phyloP scores from a whole-genome alignment of 2,329 filamentous ascomycete genomes.

The Aspergillus fumigatiaffinis region DNA sequence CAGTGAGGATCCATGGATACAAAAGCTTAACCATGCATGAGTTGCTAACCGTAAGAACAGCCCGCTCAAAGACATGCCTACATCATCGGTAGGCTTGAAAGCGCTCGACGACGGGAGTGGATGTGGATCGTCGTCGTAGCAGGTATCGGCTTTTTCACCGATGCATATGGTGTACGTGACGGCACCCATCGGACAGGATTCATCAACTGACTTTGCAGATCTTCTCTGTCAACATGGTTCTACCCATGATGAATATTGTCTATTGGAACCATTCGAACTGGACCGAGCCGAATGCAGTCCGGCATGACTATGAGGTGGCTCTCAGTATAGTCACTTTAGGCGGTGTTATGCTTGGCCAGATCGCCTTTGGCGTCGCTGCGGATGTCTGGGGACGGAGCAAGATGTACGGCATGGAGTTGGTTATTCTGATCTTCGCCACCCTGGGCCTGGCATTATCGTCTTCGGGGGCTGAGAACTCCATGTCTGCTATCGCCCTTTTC shows the following conservation, averaged over 20 bases:
- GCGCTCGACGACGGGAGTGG: conserved; percentile 11
- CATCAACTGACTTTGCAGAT: conserved; percentile 7
- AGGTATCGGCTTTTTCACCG: conserved; percentile 12
- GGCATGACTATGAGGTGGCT: conserved; percentile 6
- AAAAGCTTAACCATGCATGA: background rate
- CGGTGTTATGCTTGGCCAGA: conserved; percentile 26
- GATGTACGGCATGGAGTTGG: conserved; percentile 45
- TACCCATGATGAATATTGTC: conserved; percentile 9
- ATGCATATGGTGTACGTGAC: conserved; percentile 10
- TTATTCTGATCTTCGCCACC: conserved; percentile 41
- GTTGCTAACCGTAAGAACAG: background rate
- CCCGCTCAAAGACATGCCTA: conserved; percentile 11
- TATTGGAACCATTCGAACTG: conserved; percentile 4
- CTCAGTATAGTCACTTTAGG: conserved; percentile 20
- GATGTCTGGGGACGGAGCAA: conserved; percentile 42
- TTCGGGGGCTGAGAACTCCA: conserved; percentile 31
- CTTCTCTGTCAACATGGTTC: conserved; percentile 16
- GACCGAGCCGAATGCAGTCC: background rate
- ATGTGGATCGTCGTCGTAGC: conserved; percentile 12
- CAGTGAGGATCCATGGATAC: background rate
- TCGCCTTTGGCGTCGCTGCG: conserved; percentile 30
- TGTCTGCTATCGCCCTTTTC: conserved; percentile 38
- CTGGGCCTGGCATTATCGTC: conserved; percentile 41
- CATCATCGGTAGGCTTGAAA: conserved; percentile 10
- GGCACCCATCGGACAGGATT: too few relatives aligned